Evolutionary conservation across 805 yeast species (phyloP), one percentile per base, ranked within the genome.

Genomic region (Saccharomycopsis oosterbeekiorum): DNA sequence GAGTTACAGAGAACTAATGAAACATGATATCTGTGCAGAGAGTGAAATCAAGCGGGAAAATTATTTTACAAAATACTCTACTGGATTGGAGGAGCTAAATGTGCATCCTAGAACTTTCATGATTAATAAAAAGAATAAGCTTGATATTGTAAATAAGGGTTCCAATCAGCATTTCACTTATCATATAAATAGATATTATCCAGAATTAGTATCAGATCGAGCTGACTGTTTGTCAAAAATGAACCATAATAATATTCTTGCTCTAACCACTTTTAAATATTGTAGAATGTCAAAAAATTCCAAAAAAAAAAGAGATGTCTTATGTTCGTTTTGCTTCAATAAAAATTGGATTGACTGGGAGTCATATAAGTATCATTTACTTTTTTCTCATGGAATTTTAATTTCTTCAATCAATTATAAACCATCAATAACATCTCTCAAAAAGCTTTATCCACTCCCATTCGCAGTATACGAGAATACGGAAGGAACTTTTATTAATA

Each of bases 361-460:
- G 64, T 42, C 61, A 50, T n/a, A 70, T 70, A 29, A 70, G 67
- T 10, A 67, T 64, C 43, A 68, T 55, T 39, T 62, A 14, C 37
- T 62, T 14, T 62, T 55, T 34, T 54, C 57, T 12, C 65, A 62
- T 17, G 65, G 65, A 12, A 60, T 62, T 34, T 17, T 60, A n/a
- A 53, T 59, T 36, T 39, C 53, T 12, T 19, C 29, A 11, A 26
- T 51, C n/a, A 12, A 39, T 12, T 24, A 43, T 36, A 42, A 42
- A 19, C 41, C 47, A 26, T n/a, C 53, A 21, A n/a, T 12, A 4
- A 21, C 14, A 9, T 24, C 34, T 4, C 39, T 29, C 12, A 59
- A 39, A 14, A 43, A 11, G 4, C 51, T 59, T 5, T 59, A 55
- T 40, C 63, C 63, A 6, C 59, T 60, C 21, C 63, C 63, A 9